phyloP scores from a whole-genome alignment of 306 rosid species.

The Quercus rubra region DNA sequence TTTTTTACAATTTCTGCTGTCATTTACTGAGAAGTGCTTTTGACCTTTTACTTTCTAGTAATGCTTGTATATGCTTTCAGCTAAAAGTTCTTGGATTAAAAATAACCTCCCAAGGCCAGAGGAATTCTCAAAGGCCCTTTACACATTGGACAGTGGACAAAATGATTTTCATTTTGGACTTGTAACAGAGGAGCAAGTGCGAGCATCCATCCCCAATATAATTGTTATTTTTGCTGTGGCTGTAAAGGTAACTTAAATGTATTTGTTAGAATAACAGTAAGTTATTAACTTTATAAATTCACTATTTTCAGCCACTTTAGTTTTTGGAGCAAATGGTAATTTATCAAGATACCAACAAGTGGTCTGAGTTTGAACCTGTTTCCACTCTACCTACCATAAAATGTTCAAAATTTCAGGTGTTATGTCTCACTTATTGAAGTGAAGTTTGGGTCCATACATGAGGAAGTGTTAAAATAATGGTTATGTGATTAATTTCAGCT shows the following conservation, averaged over 20 bases:
- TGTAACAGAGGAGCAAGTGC: constrained; percentile 7
- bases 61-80: constrained; percentile 1
- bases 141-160: constrained; percentile 24
- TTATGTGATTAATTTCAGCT: too few species aligned
- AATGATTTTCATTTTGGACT: constrained; percentile 13
- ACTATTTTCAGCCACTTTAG: too few species aligned
- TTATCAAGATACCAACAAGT: too few species aligned
- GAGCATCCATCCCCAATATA: constrained; percentile 9
- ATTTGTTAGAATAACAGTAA: background rate
- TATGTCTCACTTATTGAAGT: too few species aligned
- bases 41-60: background rate
- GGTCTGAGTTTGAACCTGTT: too few species aligned
- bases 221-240: background rate
- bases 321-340: too few species aligned
- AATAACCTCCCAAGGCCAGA: constrained; percentile 2
- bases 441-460: too few species aligned
- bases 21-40: background rate
- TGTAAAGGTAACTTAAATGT: background rate
- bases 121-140: constrained; percentile 21
- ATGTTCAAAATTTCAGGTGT: too few species aligned
- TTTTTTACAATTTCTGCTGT: background rate
- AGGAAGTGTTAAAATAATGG: too few species aligned
- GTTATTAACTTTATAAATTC: too few species aligned
- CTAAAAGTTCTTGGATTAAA: background rate
- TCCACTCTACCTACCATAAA: too few species aligned